Evolutionary conservation across 306 rosid species (phyloP), one percentile per base, ranked within the genome.

Genomic region (Acacia confusa): DNA sequence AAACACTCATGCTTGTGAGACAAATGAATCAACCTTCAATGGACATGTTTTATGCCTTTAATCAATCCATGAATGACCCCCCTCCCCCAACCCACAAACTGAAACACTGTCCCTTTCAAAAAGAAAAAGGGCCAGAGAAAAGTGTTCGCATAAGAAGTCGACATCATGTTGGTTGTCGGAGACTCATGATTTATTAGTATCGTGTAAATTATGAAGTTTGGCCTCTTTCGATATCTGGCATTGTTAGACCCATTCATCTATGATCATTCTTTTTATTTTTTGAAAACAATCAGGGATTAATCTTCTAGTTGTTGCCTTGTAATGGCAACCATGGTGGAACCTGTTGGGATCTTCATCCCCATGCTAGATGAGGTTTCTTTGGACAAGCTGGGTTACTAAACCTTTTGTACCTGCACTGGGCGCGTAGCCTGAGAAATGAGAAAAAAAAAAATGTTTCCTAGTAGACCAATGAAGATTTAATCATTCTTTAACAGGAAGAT

Each of bases 1-100:
- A 81, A 63, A 79, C 85, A 38, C 71, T 82, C 85, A 45, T 79
- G 84, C 81, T 61, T 66, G 63, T 84, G 81, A 80, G 67, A 38
- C 77, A 44, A 75, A 81, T 83, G 76, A 81, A 81, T 78, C 40
- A 25, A 61, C 57, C 79, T 72, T 71, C 63, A 17, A 60, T 38
- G 74, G 68, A 30, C 65, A 75, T 80, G 58, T 73, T 27, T 45
- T 76, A 69, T 60, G 85, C 78, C 65, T 76, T 57, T 57, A 57
- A 22, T 9, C 27, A 15, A 57, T 57, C 28, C 64, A 22, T 57
- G 64, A 57, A 57, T 57, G 64, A 57, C 10, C 64, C 64, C 64
- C 64, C 30, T 57, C 28, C 64, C 64, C 64, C 64, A 57, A 57
- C 58, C 34, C 66, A 1, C 60, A 24, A 25, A 25, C 64, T 6